These are phyloP conservation scores for Stylonectria norvegica DNA, from an alignment of 2,329 filamentous ascomycete genomes.

Conservation along the genomic window DNA sequence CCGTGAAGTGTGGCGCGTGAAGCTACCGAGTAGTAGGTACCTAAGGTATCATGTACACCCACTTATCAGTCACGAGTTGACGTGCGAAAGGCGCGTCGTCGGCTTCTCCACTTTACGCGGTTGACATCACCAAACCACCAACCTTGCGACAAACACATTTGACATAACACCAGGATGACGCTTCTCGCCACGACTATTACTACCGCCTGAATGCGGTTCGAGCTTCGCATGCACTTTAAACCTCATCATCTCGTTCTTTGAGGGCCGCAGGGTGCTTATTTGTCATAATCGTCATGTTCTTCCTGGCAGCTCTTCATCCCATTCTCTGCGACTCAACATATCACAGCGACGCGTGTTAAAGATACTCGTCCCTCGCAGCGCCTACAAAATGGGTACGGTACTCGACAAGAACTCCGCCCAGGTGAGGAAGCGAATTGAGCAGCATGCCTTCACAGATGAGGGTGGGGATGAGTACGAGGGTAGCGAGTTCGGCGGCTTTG, in stretches of 20 bases:
- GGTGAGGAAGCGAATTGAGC: slow-evolving; percentile 59
- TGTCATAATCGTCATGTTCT: too few species aligned
- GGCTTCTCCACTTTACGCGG: slow-evolving; percentile 38
- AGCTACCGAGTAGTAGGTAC: too few species aligned
- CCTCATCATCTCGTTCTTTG: too few species aligned
- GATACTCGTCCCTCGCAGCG: too few species aligned
- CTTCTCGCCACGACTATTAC: neutral
- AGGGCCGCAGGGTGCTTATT: too few species aligned
- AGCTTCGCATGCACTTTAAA: too few species aligned
- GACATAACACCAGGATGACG: neutral
- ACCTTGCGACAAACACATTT: neutral
- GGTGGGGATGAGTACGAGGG: slow-evolving; percentile 86
- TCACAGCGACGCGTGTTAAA: too few species aligned
- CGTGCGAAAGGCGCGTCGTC: slow-evolving; percentile 34
- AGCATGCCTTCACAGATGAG: slow-evolving; percentile 73
- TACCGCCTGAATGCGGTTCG: too few species aligned
- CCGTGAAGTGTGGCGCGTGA: too few species aligned
- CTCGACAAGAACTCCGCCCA: slow-evolving; percentile 62
- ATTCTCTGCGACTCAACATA: too few species aligned
- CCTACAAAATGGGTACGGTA: slow-evolving; percentile 57
- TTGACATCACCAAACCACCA: slow-evolving; percentile 12
- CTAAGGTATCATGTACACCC: too few species aligned
- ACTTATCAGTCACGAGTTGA: slow-evolving; percentile 39
- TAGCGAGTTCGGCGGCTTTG: slow-evolving; percentile 84
- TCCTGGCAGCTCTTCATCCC: too few species aligned